Evolutionary conservation across 208 protist genomes (phyloP), one percentile per base, ranked within the genome.

Genomic region (Leishmania braziliensis): DNA sequence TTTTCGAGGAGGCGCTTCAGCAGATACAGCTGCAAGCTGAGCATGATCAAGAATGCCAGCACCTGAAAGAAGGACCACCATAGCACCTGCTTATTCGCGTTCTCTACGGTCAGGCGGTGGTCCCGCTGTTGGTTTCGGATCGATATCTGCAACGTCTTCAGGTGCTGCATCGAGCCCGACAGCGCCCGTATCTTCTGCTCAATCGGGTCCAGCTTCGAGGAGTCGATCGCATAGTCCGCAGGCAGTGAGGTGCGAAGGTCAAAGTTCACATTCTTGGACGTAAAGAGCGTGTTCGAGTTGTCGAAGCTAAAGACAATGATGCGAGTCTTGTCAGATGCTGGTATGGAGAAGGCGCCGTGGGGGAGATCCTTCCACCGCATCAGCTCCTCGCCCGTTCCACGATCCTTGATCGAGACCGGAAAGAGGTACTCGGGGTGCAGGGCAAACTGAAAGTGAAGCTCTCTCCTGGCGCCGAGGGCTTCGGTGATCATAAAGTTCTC

Each of bases 1-100:
- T 84, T 80, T 84, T 98, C 93, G 58, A 98, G 74, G 62, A 97
- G 95, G 26, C 95, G 85, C 82, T 93, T 92, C 46, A 98, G 84
- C 58, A 95, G 87, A 68, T 81, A 95, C 4, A 98, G 43, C 81
- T 98, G 93, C 33, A 93, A 93, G 39, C 83, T 58, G n/a, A 86
- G 86, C 84, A 96, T 92, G 43, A 29, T 77, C 18, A 98, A 26
- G 16, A 98, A 84, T 2, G 87, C 78, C 5, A 93, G 14, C 2
- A 93, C 83, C 74, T 98, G 92, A 78, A 96, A 94, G 39, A 94
- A 33, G 5, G 89, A 86, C 93, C 93, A 98, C 71, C 89, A 56
- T 48, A 97, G 77, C 56, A 97, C 82, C 0, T 90, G 79, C 43
- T 86, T 81, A 73, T 94, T 94, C 39, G 91, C 75, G 16, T 86